Conservation (phyloP, 805 yeast species). For the Komagataella pseudopastoris region DNA sequence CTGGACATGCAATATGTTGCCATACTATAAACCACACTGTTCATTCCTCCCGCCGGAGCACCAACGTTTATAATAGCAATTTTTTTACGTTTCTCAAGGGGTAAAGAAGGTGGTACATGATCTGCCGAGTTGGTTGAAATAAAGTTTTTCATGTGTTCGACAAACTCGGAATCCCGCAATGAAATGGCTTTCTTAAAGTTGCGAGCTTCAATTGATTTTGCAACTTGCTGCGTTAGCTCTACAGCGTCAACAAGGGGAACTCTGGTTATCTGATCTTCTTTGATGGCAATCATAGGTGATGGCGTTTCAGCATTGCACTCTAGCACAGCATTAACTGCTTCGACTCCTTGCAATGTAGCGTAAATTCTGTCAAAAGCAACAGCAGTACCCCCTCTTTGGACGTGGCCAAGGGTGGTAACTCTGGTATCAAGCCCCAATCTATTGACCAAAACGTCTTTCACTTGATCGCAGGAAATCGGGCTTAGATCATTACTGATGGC, state of each 20-base stretch:
- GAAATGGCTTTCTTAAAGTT: slow-evolving; percentile 82
- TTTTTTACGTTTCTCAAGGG: slow-evolving; percentile 47
- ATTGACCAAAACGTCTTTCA: slow-evolving; percentile 68
- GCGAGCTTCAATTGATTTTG: slow-evolving; percentile 65
- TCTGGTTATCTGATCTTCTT: slow-evolving; percentile 77
- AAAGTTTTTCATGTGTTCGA: slow-evolving; percentile 67
- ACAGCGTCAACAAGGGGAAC: slow-evolving; percentile 87
- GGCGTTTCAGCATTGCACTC: slow-evolving; percentile 84
- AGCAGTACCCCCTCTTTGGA: slow-evolving; percentile 98
- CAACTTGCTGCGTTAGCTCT: slow-evolving; percentile 75
- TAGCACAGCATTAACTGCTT: slow-evolving; percentile 87
- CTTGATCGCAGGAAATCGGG: slow-evolving; percentile 71
- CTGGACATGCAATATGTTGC: slow-evolving; percentile 76
- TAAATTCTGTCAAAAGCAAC: slow-evolving; percentile 86
- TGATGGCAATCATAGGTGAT: slow-evolving; percentile 86
- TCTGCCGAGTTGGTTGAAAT: slow-evolving; percentile 55
- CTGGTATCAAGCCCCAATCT: slow-evolving; percentile 82
- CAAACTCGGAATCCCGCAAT: slow-evolving; percentile 78
- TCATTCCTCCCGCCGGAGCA: slow-evolving; percentile 96
- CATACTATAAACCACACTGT: slow-evolving; percentile 84
- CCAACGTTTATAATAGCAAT: slow-evolving; percentile 88
- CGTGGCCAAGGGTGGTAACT: slow-evolving; percentile 92
- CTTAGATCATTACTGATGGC: slow-evolving; percentile 74
- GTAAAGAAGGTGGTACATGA: slow-evolving; percentile 46
- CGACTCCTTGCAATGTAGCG: slow-evolving; percentile 95